Conservation (phyloP, 352 stramenopile species). For the Phytophthora citricola region DNA sequence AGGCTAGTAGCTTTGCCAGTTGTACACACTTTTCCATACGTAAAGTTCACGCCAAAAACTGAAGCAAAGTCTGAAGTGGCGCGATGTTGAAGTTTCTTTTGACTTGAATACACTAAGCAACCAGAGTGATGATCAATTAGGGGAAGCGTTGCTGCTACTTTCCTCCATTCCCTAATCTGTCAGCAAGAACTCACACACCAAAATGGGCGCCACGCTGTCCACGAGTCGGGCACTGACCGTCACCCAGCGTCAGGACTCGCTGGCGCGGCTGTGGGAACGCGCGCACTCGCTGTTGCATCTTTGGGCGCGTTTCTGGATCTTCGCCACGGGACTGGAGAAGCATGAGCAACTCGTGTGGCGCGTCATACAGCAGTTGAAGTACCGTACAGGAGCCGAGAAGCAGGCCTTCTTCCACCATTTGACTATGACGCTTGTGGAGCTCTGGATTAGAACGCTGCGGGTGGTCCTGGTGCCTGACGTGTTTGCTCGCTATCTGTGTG, state of each 20-base stretch:
- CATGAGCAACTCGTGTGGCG: constrained; percentile 59
- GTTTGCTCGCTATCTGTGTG: constrained; percentile 77
- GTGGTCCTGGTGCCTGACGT: constrained; percentile 81
- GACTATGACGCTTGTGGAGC: constrained; percentile 68
- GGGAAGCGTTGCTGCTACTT: constrained; percentile 24
- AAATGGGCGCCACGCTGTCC: constrained; percentile 34
- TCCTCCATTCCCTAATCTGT: constrained; percentile 19
- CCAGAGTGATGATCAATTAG: constrained; percentile 31
- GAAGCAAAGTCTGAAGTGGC: constrained; percentile 23
- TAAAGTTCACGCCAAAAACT: constrained; percentile 26
- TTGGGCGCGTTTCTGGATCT: constrained; percentile 85
- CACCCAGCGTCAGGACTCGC: constrained; percentile 24
- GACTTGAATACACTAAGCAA: constrained; percentile 19
- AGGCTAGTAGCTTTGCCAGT: constrained; percentile 1
- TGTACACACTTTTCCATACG: too few relatives aligned
- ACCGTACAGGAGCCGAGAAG: constrained; percentile 32
- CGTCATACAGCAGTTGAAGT: constrained; percentile 58
- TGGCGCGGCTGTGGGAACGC: constrained; percentile 30
- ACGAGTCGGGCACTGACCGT: constrained; percentile 18
- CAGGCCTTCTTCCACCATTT: constrained; percentile 56
- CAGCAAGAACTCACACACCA: neutral
- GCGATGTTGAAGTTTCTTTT: constrained; percentile 25
- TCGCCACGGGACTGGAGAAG: constrained; percentile 71
- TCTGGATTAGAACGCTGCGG: constrained; percentile 76
- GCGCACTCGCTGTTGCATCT: constrained; percentile 47